Percentiles rank a stretch among this genome's conserved stretches.
These are phyloP conservation scores for Trichophaea hybrida DNA, from an alignment of 2,329 filamentous ascomycete genomes.

Conservation along the genomic window DNA sequence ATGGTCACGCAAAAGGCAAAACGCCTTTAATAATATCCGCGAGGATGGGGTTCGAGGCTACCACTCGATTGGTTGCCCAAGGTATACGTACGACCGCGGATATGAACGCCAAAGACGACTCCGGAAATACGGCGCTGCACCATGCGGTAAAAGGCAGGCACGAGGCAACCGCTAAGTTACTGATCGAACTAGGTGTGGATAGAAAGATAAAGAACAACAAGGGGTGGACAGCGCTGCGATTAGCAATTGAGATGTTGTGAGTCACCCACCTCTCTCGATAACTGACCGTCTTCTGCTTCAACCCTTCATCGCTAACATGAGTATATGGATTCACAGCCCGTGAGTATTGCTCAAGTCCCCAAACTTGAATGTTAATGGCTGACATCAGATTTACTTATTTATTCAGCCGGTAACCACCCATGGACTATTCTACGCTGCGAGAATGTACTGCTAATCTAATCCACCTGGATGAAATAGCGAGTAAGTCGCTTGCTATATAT, in stretches of 20 bases:
- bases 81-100: neutral
- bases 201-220: neutral
- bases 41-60: neutral
- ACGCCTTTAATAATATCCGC: neutral
- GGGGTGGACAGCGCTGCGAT: neutral
- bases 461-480: too few species aligned
- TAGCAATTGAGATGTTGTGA: neutral
- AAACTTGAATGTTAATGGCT: too few species aligned
- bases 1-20: neutral
- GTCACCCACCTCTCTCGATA: neutral
- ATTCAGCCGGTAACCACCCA: too few species aligned
- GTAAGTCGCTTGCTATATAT: too few species aligned
- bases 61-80: neutral
- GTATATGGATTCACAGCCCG: too few species aligned
- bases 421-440: too few species aligned
- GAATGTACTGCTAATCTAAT: too few species aligned
- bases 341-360: too few species aligned
- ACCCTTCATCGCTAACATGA: too few species aligned
- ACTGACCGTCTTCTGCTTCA: too few species aligned
- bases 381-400: too few species aligned
- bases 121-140: constrained; percentile 17
- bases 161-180: neutral
- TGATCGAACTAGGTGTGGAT: neutral
- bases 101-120: neutral
- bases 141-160: constrained; percentile 10